Base-by-base conservation (phyloP, 352 stramenopile species). In the Saprolegnia parasitica region DNA sequence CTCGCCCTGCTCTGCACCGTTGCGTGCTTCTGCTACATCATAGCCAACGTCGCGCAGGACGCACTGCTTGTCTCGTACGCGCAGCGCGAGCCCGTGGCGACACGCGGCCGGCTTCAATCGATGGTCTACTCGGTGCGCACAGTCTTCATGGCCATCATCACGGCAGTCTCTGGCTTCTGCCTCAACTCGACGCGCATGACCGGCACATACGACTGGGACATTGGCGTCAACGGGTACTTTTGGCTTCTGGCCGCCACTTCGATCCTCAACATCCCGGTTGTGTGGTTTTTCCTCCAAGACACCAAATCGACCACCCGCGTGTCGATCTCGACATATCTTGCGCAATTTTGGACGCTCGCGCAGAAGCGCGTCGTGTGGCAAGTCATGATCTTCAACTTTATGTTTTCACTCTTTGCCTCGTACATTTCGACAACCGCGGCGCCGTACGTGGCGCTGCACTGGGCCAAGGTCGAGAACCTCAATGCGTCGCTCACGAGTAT, bases 371-470 rank as follows among this genome's bases (percentile, higher is more conserved):
- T 26, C 29, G 64, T 71, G 32, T 61, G 24, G 47, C 64, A 71
- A 56, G 45, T 71, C 8, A 71, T 71, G 39, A 18, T 47, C 6
- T 71, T 65, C 35, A 62, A 45, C 42, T 67, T 56, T 24, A 45
- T 67, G 23, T 67, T 72, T 18, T 70, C 68, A 55, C 78, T 85
- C 62, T 81, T 89, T 37, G 81, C 78, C 64, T 73, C 72, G 0
- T 61, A 73, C 88, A 90, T 68, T 75, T 76, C 29, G 81, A 75
- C 32, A 78, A 76, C 13, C 68, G 74, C 37, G 84, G 86, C 62
- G 26, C 73, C 66, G 0, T 74, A 75, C 0, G 66, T 90, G 24
- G 87, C 86, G 68, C 74, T 81, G 54, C 84, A 71, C 57, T 73
- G 67, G 67, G 67, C 65, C 39, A 29, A 60, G 18, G 58, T 66